Evolutionary conservation across 805 yeast species (phyloP), one percentile per base, ranked within the genome.

Genomic region (Diddensiella caesifluorescens): DNA sequence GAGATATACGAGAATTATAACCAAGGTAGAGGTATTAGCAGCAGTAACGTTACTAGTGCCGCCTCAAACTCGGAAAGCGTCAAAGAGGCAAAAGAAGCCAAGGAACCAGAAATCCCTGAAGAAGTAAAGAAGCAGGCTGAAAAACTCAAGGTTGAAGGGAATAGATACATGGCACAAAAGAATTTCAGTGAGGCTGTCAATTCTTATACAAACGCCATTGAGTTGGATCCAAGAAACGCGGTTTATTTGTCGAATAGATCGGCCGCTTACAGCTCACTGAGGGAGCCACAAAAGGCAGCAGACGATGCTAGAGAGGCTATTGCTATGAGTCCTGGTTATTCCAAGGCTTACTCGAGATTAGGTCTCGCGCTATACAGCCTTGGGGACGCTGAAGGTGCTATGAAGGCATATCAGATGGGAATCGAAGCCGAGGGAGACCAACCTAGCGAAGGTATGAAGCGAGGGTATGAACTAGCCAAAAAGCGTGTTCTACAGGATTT

Each of bases 341-440:
- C 95, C 23, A 89, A 90, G 69, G 96, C 95, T 7, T 92, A 88
- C 73, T 85, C 96, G 4, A 81, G 98, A 64, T 71, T 92, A 52
- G 98, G 97, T 2, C 77, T 89, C 54, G 97, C 98, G 3, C 79
- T 82, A 59, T 90, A 82, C 63, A 95, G 96, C n/a, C 70, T 83
- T 46, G 95, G 95, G n/a, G 90, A 89, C 59, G 80, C 90, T 45
- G 79, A 83, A 64, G 95, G 83, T 39, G 77, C 98, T 9, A 70
- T 88, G 70, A 83, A 87, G 36, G 97, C 97, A 22, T 92, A 92
- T 67, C 80, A 84, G 64, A 73, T 72, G 50, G 98, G 96, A 29
- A 64, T 92, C 51, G 88, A 84, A 44, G 77, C 78, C 44, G 97
- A 92, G 67, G 96, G 97, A 33, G 83, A 78, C 34, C 66, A 69